phyloP scores from a whole-genome alignment of 108 stramenopile genomes.

The Cyclotella distinguenda region DNA sequence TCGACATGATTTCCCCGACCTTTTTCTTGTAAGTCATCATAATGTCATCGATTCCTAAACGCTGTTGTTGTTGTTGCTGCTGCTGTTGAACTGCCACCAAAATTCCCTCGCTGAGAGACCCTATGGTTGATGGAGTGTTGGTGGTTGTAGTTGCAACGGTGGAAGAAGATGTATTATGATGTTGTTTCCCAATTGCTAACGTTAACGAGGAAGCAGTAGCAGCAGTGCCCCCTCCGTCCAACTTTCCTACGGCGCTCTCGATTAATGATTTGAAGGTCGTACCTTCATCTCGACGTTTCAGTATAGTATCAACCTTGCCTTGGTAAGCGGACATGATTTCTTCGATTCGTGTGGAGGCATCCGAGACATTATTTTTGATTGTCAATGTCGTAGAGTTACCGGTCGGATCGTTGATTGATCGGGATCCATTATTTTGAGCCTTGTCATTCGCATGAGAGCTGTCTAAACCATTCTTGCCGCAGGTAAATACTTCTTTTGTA shows the following conservation, averaged over 20 bases:
- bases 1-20: constrained; percentile 38
- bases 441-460: no score
- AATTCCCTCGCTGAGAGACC: background rate
- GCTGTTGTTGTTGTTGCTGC: background rate
- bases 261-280: background rate
- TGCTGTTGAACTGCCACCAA: no score
- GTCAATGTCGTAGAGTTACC: background rate
- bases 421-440: background rate
- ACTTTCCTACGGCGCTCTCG: background rate
- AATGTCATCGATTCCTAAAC: constrained; percentile 32
- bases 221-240: background rate
- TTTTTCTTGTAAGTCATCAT: constrained; percentile 41
- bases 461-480: no score
- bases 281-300: constrained; percentile 6
- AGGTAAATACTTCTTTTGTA: no score
- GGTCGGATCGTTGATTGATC: background rate
- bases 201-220: background rate
- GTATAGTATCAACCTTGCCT: constrained; percentile 38
- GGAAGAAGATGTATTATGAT: background rate
- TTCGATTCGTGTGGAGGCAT: constrained; percentile 26
- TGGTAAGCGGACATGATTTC: constrained; percentile 47
- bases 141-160: background rate
- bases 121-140: no score
- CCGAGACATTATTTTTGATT: constrained; percentile 2
- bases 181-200: no score